Evolutionary conservation across 768 basidiomycete species (phyloP), one percentile per base, ranked within the genome.

Genomic region (Cystobasidium ongulense): DNA sequence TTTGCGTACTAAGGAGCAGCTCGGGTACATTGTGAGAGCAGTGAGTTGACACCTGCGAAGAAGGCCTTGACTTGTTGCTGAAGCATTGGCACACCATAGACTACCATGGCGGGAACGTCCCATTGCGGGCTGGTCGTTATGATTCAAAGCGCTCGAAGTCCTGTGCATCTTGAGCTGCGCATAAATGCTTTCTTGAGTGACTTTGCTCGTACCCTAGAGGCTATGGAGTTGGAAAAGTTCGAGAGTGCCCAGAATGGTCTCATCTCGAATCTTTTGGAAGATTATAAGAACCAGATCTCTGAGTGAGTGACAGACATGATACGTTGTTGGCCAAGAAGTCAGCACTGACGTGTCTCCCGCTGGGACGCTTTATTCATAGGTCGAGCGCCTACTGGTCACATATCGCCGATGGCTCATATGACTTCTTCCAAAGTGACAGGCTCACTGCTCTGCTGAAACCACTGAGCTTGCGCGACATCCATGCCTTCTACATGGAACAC

Each of bases 1-100:
- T 31, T 85, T 97, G 35, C 89, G 94, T 38, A 97, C 94, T 5
- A 88, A 91, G 79, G 91, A 96, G 79, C 94, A 97, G 80, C 84
- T 97, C 0, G 94, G 94, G 13, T 97, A 97, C 80, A 84, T 94
- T 46, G 92, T 94, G 38, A 86, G 84, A 41, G 4, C 65, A n/a
- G 63, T 64, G 36, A 64, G 63, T 23, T n/a, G n/a, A n/a, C n/a
- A n/a, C n/a, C n/a, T n/a, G n/a, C n/a, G n/a, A n/a, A n/a, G n/a
- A n/a, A n/a, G n/a, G n/a, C n/a, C n/a, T n/a, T n/a, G n/a, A 21
- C n/a, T 46, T 64, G 5, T 27, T n/a, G 63, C 33, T 39, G 63
- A 36, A 31, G 4, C 8, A 31, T 7, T 38, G 27, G 15, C 7
- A 10, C 63, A 15, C 5, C 36, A 46, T 35, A 41, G 25, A 31